Percentiles rank a stretch among this genome's conserved stretches.
phyloP scores from a whole-genome alignment of 2,329 filamentous ascomycete species.

The Emericellopsis atlantica region DNA sequence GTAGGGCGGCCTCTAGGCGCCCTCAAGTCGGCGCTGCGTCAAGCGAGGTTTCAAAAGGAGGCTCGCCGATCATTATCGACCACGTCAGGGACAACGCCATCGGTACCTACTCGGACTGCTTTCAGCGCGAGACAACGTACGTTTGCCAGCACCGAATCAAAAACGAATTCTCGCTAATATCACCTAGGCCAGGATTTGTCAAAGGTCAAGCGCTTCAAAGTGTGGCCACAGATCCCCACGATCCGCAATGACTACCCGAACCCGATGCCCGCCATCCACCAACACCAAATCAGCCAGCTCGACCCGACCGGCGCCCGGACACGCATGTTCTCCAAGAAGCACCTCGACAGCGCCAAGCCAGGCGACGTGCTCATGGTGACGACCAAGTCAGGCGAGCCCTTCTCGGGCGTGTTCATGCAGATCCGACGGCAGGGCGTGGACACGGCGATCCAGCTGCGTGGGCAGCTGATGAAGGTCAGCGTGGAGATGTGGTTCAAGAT shows the following conservation, averaged over 20 bases:
- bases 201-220: slow-evolving; percentile 28
- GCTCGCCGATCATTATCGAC: slow-evolving; percentile 35
- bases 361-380: slow-evolving; percentile 90
- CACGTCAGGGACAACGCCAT: slow-evolving; percentile 10
- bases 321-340: slow-evolving; percentile 65
- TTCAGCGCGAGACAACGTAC: slow-evolving; percentile 21
- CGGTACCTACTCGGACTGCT: slow-evolving; percentile 9
- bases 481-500: slow-evolving; percentile 98
- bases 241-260: slow-evolving; percentile 45
- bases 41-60: slow-evolving; percentile 36
- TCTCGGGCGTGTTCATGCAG: slow-evolving; percentile 76
- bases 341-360: slow-evolving; percentile 65
- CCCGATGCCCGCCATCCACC: slow-evolving; percentile 55
- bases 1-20: slow-evolving; percentile 57
- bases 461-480: slow-evolving; percentile 72
- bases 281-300: slow-evolving; percentile 57
- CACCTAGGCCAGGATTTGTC: slow-evolving; percentile 17
- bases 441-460: slow-evolving; percentile 75
- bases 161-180: neutral
- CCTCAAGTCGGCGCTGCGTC: slow-evolving; percentile 52
- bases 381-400: slow-evolving; percentile 69
- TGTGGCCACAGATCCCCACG: slow-evolving; percentile 44
- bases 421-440: slow-evolving; percentile 83
- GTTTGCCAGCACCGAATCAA: slow-evolving; percentile 3
- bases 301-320: slow-evolving; percentile 78